phyloP scores from a whole-genome alignment of 2,329 filamentous ascomycete species.

The Phyllachora maydis region DNA sequence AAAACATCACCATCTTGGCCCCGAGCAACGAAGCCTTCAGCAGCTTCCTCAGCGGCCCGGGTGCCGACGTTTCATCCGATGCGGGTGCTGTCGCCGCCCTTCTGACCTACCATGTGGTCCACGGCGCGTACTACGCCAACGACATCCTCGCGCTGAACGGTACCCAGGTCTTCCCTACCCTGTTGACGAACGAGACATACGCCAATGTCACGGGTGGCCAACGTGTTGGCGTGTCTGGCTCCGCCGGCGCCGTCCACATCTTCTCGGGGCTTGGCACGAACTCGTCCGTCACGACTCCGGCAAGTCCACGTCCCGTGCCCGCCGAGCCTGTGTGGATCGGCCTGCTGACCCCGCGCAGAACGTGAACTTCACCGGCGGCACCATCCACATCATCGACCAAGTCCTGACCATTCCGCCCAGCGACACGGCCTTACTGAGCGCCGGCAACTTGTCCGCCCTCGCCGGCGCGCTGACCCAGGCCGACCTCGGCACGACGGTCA shows the following conservation, averaged over 20 bases:
- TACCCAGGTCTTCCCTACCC: constrained; percentile 14
- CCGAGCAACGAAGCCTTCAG: constrained; percentile 29
- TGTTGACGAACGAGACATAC: constrained; percentile 27
- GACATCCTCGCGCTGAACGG: constrained; percentile 9
- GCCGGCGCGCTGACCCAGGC: constrained; percentile 22
- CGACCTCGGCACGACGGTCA: constrained; percentile 18
- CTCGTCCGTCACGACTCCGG: constrained; percentile 23
- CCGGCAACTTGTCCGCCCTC: constrained; percentile 21
- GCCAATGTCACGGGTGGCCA: constrained; percentile 40
- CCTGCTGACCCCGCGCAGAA: constrained; percentile 13
- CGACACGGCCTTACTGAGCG: constrained; percentile 16
- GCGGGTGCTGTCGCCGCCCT: constrained; percentile 16
- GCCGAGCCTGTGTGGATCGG: background rate
- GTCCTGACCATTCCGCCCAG: constrained; percentile 23
- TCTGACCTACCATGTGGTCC: constrained; percentile 36
- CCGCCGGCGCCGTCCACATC: constrained; percentile 22
- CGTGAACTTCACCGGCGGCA: constrained; percentile 29
- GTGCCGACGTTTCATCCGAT: constrained; percentile 7
- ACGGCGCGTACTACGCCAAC: constrained; percentile 20
- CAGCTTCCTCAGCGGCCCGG: constrained; percentile 13
- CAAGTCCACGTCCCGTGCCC: constrained; percentile 10
- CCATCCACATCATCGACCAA: constrained; percentile 29
- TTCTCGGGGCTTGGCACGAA: constrained; percentile 28
- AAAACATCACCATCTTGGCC: constrained; percentile 36
- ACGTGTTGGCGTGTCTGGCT: constrained; percentile 22